Percentiles rank a stretch among this genome's conserved stretches.
Evolutionary conservation across 1,139 yeast genomes (phyloP).

Genomic region (Saccharomyces hybrid): DNA sequence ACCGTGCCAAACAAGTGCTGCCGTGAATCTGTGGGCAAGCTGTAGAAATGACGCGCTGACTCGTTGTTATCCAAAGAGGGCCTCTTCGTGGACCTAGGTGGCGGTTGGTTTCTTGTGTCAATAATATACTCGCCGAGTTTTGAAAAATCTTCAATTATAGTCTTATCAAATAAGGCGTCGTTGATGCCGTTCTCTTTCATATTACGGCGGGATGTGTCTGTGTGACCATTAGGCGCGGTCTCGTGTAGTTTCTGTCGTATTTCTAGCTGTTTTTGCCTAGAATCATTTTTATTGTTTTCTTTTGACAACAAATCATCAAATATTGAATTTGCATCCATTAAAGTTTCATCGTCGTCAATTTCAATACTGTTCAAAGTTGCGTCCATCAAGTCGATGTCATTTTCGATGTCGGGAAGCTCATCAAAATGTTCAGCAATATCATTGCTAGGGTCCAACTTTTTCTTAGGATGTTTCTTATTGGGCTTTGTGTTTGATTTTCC

Average conservation of each 20-base stretch:
- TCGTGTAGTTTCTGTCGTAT: neutral
- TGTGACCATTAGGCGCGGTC: neutral
- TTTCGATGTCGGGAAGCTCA: neutral
- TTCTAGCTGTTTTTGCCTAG: neutral
- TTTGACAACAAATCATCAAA: conserved; percentile 24
- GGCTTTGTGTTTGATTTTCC: neutral
- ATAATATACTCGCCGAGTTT: conserved; percentile 14
- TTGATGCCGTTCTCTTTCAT: neutral
- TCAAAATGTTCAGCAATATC: neutral
- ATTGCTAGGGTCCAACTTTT: neutral
- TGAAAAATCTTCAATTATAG: conserved; percentile 17
- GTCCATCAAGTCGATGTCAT: neutral
- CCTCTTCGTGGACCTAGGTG: conserved; percentile 21
- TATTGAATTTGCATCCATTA: conserved; percentile 25
- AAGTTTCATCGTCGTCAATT: conserved; percentile 8
- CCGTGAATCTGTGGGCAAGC: neutral
- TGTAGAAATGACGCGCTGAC: neutral
- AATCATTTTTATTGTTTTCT: conserved; percentile 8
- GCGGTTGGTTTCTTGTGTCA: conserved; percentile 9
- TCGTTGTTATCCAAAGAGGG: conserved; percentile 12
- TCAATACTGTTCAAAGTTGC: neutral
- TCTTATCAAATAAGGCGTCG: conserved; percentile 11
- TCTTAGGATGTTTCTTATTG: neutral
- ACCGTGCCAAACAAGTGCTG: neutral
- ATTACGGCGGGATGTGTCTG: neutral